A percentile compares a stretch with the other conserved stretches of the same genome.
Conservation (phyloP, 1,284 basidiomycete species). For the Anthracocystis setariae region DNA sequence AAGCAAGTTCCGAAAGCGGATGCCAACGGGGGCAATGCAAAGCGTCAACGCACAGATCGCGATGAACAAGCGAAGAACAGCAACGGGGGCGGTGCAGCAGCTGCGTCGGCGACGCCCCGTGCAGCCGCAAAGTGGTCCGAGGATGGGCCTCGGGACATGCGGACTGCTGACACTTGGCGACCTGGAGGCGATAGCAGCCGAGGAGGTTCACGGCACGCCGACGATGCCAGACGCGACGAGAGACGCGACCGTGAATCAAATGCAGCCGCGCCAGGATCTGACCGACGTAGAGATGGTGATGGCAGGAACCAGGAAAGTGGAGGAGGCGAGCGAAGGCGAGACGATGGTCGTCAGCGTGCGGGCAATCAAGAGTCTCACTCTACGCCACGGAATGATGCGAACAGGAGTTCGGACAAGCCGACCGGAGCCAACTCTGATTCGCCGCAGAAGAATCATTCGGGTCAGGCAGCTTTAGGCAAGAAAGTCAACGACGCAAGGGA, state of each 20-base stretch:
- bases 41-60: slow-evolving; percentile 22
- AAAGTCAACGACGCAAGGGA: slow-evolving; percentile 8
- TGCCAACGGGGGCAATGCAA: slow-evolving; percentile 9
- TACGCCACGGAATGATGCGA: slow-evolving; percentile 6
- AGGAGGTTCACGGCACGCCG: slow-evolving; percentile 6
- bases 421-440: slow-evolving; percentile 2
- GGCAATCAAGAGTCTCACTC: slow-evolving; percentile 6
- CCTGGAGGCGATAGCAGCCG: slow-evolving; percentile 16
- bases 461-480: background rate
- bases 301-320: slow-evolving; percentile 11
- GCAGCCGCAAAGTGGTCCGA: slow-evolving; percentile 17
- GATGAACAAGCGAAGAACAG: slow-evolving; percentile 16
- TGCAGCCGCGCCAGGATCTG: slow-evolving; percentile 5
- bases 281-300: slow-evolving; percentile 20
- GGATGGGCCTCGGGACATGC: slow-evolving; percentile 25
- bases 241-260: slow-evolving; percentile 27
- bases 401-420: slow-evolving; percentile 10
- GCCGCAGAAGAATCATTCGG: background rate
- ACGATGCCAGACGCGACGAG: slow-evolving; percentile 20
- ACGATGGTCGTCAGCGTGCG: slow-evolving; percentile 13
- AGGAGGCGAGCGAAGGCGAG: slow-evolving; percentile 17
- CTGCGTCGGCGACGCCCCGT: slow-evolving; percentile 1
- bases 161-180: slow-evolving; percentile 28
- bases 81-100: background rate
- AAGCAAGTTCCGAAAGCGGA: slow-evolving; percentile 4